These are phyloP conservation scores for Chrysanthemum makinoi DNA, from an alignment of 129 eudicot species.

Conservation along the genomic window DNA sequence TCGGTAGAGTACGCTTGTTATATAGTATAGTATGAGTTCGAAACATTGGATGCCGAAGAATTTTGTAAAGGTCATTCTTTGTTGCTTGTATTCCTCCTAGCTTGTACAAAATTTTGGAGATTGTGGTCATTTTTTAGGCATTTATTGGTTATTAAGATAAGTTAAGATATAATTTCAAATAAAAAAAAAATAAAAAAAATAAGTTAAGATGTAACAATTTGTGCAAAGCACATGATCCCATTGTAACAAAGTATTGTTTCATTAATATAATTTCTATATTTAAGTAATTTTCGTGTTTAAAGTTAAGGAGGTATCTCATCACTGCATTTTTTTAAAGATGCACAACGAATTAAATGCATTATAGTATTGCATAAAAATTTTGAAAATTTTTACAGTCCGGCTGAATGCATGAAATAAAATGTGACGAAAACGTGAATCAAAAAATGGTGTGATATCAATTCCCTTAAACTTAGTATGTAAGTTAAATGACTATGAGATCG, in stretches of 20 bases:
- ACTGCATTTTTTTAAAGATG: too few species aligned
- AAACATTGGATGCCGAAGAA: constrained; percentile 27
- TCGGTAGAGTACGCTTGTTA: not conserved
- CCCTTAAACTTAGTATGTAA: not conserved
- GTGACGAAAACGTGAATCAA: too few species aligned
- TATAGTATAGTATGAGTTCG: constrained; percentile 11
- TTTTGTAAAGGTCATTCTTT: constrained; percentile 36
- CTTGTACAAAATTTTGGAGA: constrained; percentile 27
- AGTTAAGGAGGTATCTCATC: too few species aligned
- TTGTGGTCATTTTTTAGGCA: constrained; percentile 25
- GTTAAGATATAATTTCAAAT: too few species aligned
- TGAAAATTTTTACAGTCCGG: too few species aligned
- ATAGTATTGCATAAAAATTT: too few species aligned
- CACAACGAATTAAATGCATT: too few species aligned
- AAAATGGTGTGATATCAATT: too few species aligned
- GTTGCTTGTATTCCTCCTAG: constrained; percentile 21
- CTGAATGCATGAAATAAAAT: too few species aligned
- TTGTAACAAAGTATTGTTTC: constrained; percentile 41
- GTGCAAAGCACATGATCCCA: constrained; percentile 37
- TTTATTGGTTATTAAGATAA: constrained; percentile 9
- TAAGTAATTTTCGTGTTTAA: not conserved
- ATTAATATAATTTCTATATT: constrained; percentile 20
- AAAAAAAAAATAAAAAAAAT: too few species aligned
- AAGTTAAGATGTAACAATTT: constrained; percentile 28
- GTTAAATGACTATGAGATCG: not conserved